A percentile compares a stretch with the other conserved stretches of the same genome.
Conservation (phyloP, 371 early-diverging fungal genomes). For the Lichtheimia hyalospora region DNA sequence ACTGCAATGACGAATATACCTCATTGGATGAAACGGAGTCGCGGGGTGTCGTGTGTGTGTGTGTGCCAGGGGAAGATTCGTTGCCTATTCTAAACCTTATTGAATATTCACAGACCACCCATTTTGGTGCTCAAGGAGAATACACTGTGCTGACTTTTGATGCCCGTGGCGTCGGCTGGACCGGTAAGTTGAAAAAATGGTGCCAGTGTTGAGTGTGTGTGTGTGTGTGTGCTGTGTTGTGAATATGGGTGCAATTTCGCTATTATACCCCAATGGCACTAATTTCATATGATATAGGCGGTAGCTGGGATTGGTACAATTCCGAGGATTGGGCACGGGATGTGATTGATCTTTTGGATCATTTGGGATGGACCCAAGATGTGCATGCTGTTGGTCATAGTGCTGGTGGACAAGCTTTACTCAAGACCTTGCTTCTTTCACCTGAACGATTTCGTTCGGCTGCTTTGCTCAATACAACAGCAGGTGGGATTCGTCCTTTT, state of each 20-base stretch:
- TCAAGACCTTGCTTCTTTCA: constrained; percentile 13
- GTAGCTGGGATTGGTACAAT: constrained; percentile 23
- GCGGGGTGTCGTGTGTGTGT: neutral
- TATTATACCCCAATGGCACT: neutral
- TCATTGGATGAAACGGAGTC: too few relatives aligned
- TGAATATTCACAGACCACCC: constrained; percentile 37
- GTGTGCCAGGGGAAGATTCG: neutral
- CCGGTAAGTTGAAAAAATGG: constrained; percentile 22
- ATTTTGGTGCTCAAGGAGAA: constrained; percentile 54
- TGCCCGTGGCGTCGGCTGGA: constrained; percentile 73
- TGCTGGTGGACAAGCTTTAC: constrained; percentile 60
- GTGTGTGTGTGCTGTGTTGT: too few relatives aligned
- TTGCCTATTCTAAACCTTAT: neutral
- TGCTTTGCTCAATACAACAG: constrained; percentile 19
- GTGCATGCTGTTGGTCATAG: constrained; percentile 74
- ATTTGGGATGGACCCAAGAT: constrained; percentile 61
- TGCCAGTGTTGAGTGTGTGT: too few relatives aligned
- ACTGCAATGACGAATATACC: neutral
- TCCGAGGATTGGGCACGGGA: constrained; percentile 55
- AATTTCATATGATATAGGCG: constrained; percentile 13
- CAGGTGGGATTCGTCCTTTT: constrained; percentile 20
- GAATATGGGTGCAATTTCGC: too few relatives aligned
- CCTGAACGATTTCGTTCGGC: constrained; percentile 18
- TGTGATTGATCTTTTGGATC: constrained; percentile 57
- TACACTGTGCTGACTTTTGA: constrained; percentile 81